A percentile compares a stretch with the other conserved stretches of the same genome.
Conservation (phyloP, 2,329 filamentous ascomycete species). For the Trichoderma semiorbis region DNA sequence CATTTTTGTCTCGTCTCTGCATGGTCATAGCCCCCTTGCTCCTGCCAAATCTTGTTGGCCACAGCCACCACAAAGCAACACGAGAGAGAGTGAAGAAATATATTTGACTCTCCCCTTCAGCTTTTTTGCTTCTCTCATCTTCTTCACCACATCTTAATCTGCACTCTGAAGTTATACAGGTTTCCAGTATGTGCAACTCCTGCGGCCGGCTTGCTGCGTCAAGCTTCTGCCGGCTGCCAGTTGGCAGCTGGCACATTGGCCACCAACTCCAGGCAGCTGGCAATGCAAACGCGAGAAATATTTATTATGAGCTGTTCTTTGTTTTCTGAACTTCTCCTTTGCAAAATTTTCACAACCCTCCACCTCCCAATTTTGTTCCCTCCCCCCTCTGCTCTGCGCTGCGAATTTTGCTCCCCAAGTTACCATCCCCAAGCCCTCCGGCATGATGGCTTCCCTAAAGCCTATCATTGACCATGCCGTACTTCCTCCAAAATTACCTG, state of each 20-base stretch:
- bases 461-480: conserved; percentile 25
- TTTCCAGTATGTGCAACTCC: not conserved
- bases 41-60: not conserved
- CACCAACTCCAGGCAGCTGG: not conserved
- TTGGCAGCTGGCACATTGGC: not conserved
- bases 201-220: not conserved
- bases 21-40: not conserved
- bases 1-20: not conserved
- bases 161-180: not conserved
- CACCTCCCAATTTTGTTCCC: not conserved
- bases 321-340: not conserved
- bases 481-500: conserved; percentile 24
- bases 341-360: not conserved
- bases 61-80: not conserved
- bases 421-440: not conserved
- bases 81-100: not conserved
- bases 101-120: not conserved
- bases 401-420: not conserved
- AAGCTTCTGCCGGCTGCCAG: not conserved
- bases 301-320: not conserved
- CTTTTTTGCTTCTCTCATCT: not conserved
- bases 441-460: conserved; percentile 18
- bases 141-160: not conserved
- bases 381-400: not conserved
- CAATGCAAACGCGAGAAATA: not conserved